Evolutionary conservation across 1,284 basidiomycete species (phyloP).

Genomic region (Lentinula novae-zelandiae): DNA sequence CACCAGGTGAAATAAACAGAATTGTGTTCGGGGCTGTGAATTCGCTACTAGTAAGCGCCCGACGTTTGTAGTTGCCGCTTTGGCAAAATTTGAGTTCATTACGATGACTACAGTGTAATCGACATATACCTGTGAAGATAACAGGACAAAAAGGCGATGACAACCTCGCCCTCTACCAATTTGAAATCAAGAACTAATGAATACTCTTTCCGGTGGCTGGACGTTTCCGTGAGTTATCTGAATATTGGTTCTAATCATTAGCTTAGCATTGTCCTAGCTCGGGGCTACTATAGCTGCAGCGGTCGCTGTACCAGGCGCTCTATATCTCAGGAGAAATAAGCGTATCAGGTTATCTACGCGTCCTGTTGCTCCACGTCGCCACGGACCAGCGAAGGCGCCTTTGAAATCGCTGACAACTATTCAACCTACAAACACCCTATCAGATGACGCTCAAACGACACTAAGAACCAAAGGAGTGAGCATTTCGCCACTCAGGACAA

Average conservation of each 20-base stretch:
- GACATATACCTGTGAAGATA: neutral
- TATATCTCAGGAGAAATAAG: slow-evolving; percentile 7
- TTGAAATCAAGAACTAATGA: neutral
- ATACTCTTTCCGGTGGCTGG: neutral
- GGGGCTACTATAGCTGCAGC: slow-evolving; percentile 2
- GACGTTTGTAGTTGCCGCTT: too few relatives aligned
- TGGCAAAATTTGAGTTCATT: too few relatives aligned
- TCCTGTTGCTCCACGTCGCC: slow-evolving; percentile 6
- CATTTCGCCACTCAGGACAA: neutral
- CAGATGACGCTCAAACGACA: neutral
- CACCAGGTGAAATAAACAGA: too few relatives aligned
- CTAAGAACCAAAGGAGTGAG: neutral
- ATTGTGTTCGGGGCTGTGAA: too few relatives aligned
- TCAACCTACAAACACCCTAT: neutral
- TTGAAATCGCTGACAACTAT: neutral
- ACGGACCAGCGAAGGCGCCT: neutral
- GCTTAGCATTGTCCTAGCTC: neutral
- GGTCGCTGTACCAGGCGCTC: slow-evolving; percentile 7
- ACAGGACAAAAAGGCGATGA: neutral
- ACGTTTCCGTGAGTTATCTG: neutral
- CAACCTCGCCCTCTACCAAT: neutral
- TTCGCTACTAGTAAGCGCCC: too few relatives aligned
- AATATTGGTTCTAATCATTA: neutral
- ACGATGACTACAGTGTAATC: too few relatives aligned
- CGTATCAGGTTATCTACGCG: neutral